Percentiles rank a stretch among this genome's conserved stretches.
phyloP scores from a whole-genome alignment of 2,329 filamentous ascomycete genomes.

The Cladophialophora chaetospira region DNA sequence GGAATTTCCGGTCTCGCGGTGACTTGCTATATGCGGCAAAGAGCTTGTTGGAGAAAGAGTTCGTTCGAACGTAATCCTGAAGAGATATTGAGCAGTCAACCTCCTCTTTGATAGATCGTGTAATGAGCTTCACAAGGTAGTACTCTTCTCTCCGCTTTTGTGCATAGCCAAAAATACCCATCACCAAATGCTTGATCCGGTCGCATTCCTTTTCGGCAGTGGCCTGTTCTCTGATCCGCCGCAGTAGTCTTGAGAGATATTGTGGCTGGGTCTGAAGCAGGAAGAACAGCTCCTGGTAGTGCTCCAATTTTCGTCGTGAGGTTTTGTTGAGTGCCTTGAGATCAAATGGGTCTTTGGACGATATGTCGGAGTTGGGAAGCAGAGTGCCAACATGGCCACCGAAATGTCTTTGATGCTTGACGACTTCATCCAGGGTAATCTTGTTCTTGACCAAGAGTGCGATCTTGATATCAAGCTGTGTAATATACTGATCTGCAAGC shows the following conservation, averaged over 20 bases:
- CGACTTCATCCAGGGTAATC: conserved; percentile 95
- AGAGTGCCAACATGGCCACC: conserved; percentile 84
- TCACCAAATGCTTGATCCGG: conserved; percentile 87
- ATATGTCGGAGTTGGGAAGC: conserved; percentile 83
- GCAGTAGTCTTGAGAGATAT: conserved; percentile 88
- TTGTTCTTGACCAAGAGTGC: conserved; percentile 98
- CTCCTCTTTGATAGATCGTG: conserved; percentile 81
- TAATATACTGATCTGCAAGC: conserved; percentile 95
- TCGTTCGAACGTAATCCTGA: conserved; percentile 84
- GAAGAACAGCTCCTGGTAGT: conserved; percentile 98
- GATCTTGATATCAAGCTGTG: conserved; percentile 98
- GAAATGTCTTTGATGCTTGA: conserved; percentile 94
- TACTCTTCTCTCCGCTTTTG: conserved; percentile 97
- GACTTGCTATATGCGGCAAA: conserved; percentile 86
- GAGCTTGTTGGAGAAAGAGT: conserved; percentile 90
- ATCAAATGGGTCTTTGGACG: conserved; percentile 89
- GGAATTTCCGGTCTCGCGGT: conserved; percentile 86
- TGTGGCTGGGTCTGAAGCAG: conserved; percentile 94
- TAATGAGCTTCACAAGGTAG: conserved; percentile 86
- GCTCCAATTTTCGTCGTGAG: conserved; percentile 90
- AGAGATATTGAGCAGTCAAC: conserved; percentile 71
- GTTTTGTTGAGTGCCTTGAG: conserved; percentile 97
- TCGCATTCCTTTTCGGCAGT: conserved; percentile 91
- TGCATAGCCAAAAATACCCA: conserved; percentile 95
- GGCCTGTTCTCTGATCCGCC: conserved; percentile 76